These are phyloP conservation scores for Talaromyces adpressus DNA, from an alignment of 495 filamentous ascomycete species.

Conservation along the genomic window DNA sequence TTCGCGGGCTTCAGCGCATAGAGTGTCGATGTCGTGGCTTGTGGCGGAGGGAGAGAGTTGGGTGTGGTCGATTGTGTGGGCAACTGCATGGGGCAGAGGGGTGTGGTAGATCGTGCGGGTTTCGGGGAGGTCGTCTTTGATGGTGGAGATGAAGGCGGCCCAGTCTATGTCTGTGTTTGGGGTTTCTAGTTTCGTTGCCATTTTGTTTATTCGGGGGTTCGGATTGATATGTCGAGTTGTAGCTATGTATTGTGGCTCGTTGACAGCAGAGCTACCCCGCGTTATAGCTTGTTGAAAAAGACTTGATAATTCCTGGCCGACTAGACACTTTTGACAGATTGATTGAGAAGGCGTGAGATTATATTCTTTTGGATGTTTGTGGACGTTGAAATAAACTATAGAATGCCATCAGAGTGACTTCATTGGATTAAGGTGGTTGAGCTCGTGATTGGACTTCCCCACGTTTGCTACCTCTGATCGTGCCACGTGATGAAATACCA, in stretches of 20 bases:
- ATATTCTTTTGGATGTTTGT: not conserved
- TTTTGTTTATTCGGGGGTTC: not conserved
- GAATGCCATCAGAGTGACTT: not conserved
- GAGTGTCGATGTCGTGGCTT: constrained; percentile 45
- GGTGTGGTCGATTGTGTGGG: constrained; percentile 59
- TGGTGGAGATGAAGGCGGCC: constrained; percentile 22
- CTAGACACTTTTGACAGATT: not conserved
- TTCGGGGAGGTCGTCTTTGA: constrained; percentile 20
- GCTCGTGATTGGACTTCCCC: not conserved
- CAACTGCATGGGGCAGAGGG: constrained; percentile 17
- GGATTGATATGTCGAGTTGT: not conserved
- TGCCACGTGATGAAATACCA: not conserved
- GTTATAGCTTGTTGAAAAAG: not conserved
- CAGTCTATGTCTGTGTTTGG: constrained; percentile 30
- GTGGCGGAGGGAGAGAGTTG: constrained; percentile 50
- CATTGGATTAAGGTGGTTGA: not conserved
- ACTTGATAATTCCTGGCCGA: not conserved
- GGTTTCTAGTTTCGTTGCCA: constrained; percentile 11
- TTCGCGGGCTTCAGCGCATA: constrained; percentile 55
- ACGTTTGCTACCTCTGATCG: not conserved
- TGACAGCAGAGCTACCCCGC: not conserved
- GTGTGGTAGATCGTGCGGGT: constrained; percentile 19
- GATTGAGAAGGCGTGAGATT: not conserved
- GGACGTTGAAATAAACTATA: not conserved
- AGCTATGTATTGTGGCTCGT: not conserved